phyloP scores from a whole-genome alignment of 2,329 filamentous ascomycete species.

The Didymella pomorum region DNA sequence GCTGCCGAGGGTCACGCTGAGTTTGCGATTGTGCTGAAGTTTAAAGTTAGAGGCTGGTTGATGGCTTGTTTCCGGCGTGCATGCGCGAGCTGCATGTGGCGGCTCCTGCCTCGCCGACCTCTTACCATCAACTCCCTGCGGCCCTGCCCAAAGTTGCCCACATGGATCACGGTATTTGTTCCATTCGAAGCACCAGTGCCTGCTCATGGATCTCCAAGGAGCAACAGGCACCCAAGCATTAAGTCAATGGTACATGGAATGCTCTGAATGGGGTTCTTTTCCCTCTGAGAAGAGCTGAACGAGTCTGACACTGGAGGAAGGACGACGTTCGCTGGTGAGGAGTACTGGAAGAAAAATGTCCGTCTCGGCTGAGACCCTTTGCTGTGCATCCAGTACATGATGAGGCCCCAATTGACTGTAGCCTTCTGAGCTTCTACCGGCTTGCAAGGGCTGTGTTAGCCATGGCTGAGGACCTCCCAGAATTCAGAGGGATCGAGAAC shows the following conservation, averaged over 20 bases:
- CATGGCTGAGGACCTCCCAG: background rate
- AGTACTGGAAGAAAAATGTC: slow-evolving; percentile 12
- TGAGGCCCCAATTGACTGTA: too few relatives aligned
- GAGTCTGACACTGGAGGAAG: slow-evolving; percentile 41
- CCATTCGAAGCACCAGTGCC: slow-evolving; percentile 13
- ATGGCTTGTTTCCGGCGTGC: too few relatives aligned
- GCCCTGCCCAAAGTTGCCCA: too few relatives aligned
- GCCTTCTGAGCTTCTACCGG: too few relatives aligned
- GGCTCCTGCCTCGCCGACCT: too few relatives aligned
- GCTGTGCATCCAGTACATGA: background rate
- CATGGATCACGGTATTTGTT: background rate
- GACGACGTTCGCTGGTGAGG: slow-evolving; percentile 48
- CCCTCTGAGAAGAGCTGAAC: slow-evolving; percentile 43
- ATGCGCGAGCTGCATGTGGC: too few relatives aligned
- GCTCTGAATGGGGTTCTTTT: slow-evolving; percentile 31
- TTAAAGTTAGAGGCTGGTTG: too few relatives aligned
- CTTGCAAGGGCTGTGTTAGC: too few relatives aligned
- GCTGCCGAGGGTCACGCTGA: too few relatives aligned
- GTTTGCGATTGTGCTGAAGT: too few relatives aligned
- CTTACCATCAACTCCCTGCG: too few relatives aligned
- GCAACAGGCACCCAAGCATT: slow-evolving; percentile 37
- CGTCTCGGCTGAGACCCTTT: background rate
- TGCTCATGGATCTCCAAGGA: slow-evolving; percentile 19
- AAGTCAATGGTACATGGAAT: slow-evolving; percentile 39
- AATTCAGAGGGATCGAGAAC: background rate